Conservation (phyloP, 2,329 filamentous ascomycete genomes). For the Lachnellula arida region DNA sequence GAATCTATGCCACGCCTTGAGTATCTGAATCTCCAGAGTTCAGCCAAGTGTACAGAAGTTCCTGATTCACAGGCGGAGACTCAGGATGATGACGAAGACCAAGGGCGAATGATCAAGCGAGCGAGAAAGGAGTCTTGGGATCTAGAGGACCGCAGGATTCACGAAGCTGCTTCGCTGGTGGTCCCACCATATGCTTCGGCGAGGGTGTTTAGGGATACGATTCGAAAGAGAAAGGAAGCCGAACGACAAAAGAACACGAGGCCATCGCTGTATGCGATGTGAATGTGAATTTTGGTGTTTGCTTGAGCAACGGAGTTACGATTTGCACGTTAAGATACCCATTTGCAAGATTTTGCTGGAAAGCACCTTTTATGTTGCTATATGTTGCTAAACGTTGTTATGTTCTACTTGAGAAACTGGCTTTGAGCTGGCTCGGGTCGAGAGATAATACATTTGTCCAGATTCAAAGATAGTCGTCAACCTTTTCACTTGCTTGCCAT, state of each 20-base stretch:
- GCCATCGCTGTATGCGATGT: background rate
- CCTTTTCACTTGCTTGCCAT: background rate
- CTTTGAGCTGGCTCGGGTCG: background rate
- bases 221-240: slow-evolving; percentile 3
- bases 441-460: background rate
- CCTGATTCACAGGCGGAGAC: background rate
- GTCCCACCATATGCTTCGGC: slow-evolving; percentile 8
- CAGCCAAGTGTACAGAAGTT: background rate
- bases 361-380: background rate
- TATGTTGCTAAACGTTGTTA: background rate
- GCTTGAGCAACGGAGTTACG: background rate
- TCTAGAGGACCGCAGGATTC: slow-evolving; percentile 5
- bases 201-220: slow-evolving; percentile 5
- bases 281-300: background rate
- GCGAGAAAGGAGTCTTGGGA: slow-evolving; percentile 10
- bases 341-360: background rate
- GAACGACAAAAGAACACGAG: background rate
- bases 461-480: background rate
- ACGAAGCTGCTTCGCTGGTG: slow-evolving; percentile 5
- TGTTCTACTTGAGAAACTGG: background rate
- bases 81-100: background rate
- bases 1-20: background rate
- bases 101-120: background rate
- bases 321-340: background rate
- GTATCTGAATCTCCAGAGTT: background rate